These are phyloP conservation scores for Boletus pseudo-olivaceus DNA, from an alignment of 768 basidiomycete species.

Conservation along the genomic window DNA sequence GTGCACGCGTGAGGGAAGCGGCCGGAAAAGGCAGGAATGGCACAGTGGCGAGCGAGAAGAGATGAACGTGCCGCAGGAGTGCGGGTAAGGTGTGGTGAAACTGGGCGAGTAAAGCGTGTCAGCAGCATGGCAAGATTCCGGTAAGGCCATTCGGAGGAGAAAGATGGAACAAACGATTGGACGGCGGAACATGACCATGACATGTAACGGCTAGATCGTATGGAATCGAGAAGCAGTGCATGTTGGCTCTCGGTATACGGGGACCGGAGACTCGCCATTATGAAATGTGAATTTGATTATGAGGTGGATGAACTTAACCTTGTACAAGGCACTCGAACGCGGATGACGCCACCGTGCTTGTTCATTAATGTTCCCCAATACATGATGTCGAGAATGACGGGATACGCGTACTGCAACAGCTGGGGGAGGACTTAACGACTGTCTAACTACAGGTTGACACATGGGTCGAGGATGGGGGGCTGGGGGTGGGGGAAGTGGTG, in stretches of 20 bases:
- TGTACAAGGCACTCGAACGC: slow-evolving; percentile 29
- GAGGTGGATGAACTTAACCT: slow-evolving; percentile 38
- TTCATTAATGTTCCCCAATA: slow-evolving; percentile 33
- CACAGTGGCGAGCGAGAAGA: slow-evolving; percentile 46
- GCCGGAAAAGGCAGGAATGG: slow-evolving; percentile 56
- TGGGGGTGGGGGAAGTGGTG: slow-evolving; percentile 9
- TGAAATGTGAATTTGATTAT: slow-evolving; percentile 44
- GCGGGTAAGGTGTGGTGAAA: slow-evolving; percentile 55
- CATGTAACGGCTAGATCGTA: slow-evolving; percentile 25
- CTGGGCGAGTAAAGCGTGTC: slow-evolving; percentile 49
- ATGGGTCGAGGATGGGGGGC: slow-evolving; percentile 11
- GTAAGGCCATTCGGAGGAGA: slow-evolving; percentile 51
- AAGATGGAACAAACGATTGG: slow-evolving; percentile 38
- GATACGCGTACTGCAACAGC: slow-evolving; percentile 17
- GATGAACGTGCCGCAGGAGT: slow-evolving; percentile 61
- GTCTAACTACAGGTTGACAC: slow-evolving; percentile 28
- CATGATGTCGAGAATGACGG: slow-evolving; percentile 30
- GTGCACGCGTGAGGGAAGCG: slow-evolving; percentile 38
- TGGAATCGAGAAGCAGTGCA: slow-evolving; percentile 29
- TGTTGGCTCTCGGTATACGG: slow-evolving; percentile 28
- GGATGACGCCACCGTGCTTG: slow-evolving; percentile 30
- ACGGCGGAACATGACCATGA: slow-evolving; percentile 25
- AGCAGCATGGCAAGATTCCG: slow-evolving; percentile 50
- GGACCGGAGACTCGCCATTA: slow-evolving; percentile 33
- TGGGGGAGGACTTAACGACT: slow-evolving; percentile 14